phyloP scores from a whole-genome alignment of 805 yeast genomes.

The Sugiyamaella smithiae region DNA sequence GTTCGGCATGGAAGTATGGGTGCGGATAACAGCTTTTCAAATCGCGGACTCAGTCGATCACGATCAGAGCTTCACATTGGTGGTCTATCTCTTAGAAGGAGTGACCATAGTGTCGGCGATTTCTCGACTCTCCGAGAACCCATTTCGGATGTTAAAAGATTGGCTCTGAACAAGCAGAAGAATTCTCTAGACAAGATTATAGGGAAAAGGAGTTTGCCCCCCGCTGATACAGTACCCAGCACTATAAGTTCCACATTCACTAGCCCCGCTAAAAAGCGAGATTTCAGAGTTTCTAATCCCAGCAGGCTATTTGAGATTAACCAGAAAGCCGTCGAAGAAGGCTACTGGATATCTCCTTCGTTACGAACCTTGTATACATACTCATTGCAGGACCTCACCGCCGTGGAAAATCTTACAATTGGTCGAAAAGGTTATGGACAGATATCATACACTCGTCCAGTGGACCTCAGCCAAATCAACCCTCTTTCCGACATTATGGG shows the following conservation, averaged over 20 bases:
- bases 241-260: too few species aligned
- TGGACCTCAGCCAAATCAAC: slow-evolving; percentile 66
- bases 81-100: neutral
- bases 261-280: neutral
- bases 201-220: neutral
- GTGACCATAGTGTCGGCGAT: slow-evolving; percentile 10
- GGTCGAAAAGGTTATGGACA: slow-evolving; percentile 73
- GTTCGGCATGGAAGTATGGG: neutral
- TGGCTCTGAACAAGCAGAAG: slow-evolving; percentile 12
- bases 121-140: neutral
- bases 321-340: slow-evolving; percentile 37
- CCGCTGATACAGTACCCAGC: neutral
- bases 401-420: slow-evolving; percentile 59
- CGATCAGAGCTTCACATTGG: slow-evolving; percentile 12
- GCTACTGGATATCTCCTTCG: slow-evolving; percentile 79
- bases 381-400: slow-evolving; percentile 55
- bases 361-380: slow-evolving; percentile 55
- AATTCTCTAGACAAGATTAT: slow-evolving; percentile 11
- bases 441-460: slow-evolving; percentile 68
- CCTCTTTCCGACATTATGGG: slow-evolving; percentile 62
- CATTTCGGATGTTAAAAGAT: slow-evolving; percentile 8
- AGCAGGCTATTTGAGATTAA: slow-evolving; percentile 15
- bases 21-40: neutral
- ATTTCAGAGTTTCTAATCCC: neutral
- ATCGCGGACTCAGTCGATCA: slow-evolving; percentile 3